Conservation (phyloP, 768 basidiomycete species). For the Tephrocybe sp. region DNA sequence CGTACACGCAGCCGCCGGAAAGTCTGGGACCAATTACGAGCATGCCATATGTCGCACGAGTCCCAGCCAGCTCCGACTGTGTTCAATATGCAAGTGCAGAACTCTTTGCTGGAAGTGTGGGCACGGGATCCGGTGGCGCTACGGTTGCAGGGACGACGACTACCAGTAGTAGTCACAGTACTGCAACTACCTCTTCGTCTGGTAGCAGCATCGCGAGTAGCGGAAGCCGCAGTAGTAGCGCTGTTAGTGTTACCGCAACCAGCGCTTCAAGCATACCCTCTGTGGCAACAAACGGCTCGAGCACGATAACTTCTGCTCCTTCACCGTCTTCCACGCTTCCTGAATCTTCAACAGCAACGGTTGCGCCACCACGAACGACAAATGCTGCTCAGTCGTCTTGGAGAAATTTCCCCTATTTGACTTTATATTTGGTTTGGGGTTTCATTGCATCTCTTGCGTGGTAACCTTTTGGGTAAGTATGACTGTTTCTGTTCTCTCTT, state of each 20-base stretch:
- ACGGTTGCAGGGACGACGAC: neutral
- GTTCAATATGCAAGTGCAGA: constrained; percentile 25
- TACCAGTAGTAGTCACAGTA: neutral
- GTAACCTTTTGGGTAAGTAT: no score
- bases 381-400: neutral
- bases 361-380: neutral
- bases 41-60: constrained; percentile 36
- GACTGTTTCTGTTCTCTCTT: no score
- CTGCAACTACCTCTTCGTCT: neutral
- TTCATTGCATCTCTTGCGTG: neutral
- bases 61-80: constrained; percentile 39
- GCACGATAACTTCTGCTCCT: constrained; percentile 1
- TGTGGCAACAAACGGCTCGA: neutral
- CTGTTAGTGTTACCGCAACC: neutral
- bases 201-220: neutral
- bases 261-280: neutral
- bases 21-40: constrained; percentile 33
- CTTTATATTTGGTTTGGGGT: neutral
- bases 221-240: neutral
- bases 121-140: constrained; percentile 6
- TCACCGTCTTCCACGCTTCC: neutral
- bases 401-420: neutral
- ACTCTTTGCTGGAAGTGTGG: constrained; percentile 27
- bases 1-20: constrained; percentile 40
- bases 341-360: neutral